Evolutionary conservation across 352 stramenopile genomes (phyloP).

Genomic region (Chrysophaeum taylorii): DNA sequence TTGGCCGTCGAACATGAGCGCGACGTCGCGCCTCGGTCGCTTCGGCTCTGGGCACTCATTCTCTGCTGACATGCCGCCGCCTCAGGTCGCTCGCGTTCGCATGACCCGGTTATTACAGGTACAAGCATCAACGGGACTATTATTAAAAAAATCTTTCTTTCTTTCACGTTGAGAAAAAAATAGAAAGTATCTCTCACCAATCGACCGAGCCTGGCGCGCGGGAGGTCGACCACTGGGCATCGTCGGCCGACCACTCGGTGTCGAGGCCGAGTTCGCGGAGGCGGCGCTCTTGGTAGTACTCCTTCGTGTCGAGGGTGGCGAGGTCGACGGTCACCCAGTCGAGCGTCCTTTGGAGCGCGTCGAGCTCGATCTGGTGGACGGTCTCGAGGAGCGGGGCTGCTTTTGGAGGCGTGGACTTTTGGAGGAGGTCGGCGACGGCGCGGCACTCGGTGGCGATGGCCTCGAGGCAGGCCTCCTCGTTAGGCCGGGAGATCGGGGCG

Average conservation of each 20-base stretch:
- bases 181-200: too few species aligned
- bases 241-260: constrained; percentile 37
- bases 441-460: constrained; percentile 39
- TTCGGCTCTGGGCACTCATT: too few species aligned
- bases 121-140: too few species aligned
- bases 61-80: too few species aligned
- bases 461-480: constrained; percentile 43
- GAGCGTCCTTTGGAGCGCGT: constrained; percentile 40
- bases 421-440: neutral
- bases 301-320: constrained; percentile 46
- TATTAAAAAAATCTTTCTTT: too few species aligned
- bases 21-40: too few species aligned
- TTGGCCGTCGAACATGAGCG: neutral
- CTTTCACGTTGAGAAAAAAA: too few species aligned
- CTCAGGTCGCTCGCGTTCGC: too few species aligned
- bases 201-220: neutral
- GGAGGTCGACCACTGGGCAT: neutral
- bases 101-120: too few species aligned
- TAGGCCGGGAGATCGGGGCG: constrained; percentile 46
- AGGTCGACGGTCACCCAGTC: constrained; percentile 24
- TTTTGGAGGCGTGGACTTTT: neutral
- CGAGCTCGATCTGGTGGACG: constrained; percentile 40
- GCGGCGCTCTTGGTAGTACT: constrained; percentile 57
- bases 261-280: constrained; percentile 55
- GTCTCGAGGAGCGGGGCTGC: neutral